Evolutionary conservation across 352 stramenopile genomes (phyloP).

Genomic region (Plasmopara halstedii): DNA sequence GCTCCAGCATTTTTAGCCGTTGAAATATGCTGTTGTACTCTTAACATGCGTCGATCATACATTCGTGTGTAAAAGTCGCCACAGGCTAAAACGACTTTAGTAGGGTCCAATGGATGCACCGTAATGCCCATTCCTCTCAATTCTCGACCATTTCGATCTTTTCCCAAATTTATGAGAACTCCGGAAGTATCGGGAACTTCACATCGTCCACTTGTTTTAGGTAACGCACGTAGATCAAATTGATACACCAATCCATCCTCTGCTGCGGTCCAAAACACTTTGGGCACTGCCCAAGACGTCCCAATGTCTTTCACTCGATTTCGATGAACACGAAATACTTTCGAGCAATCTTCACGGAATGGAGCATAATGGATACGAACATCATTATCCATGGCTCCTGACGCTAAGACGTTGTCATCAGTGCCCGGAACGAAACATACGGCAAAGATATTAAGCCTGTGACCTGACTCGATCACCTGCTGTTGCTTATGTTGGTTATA

Average conservation of each 20-base stretch:
- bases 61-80: conserved; percentile 74
- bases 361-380: conserved; percentile 83
- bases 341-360: conserved; percentile 53
- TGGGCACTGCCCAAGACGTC: conserved; percentile 48
- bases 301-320: conserved; percentile 81
- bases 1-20: conserved; percentile 14
- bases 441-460: conserved; percentile 83
- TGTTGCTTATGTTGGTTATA: conserved; percentile 45
- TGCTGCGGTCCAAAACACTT: conserved; percentile 80
- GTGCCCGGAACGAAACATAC: conserved; percentile 79
- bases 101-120: conserved; percentile 58
- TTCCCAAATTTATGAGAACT: conserved; percentile 60
- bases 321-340: conserved; percentile 59
- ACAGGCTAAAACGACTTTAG: conserved; percentile 62
- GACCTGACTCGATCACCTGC: conserved; percentile 61
- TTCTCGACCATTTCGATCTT: conserved; percentile 28
- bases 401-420: conserved; percentile 73
- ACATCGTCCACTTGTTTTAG: conserved; percentile 22
- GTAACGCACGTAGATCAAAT: conserved; percentile 68
- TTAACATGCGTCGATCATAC: conserved; percentile 74
- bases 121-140: conserved; percentile 71
- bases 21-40: conserved; percentile 30
- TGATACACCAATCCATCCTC: conserved; percentile 83
- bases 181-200: conserved; percentile 34
- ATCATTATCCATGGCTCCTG: conserved; percentile 74